phyloP scores from a whole-genome alignment of 768 basidiomycete genomes.

The Strobilomyces dryophilus region DNA sequence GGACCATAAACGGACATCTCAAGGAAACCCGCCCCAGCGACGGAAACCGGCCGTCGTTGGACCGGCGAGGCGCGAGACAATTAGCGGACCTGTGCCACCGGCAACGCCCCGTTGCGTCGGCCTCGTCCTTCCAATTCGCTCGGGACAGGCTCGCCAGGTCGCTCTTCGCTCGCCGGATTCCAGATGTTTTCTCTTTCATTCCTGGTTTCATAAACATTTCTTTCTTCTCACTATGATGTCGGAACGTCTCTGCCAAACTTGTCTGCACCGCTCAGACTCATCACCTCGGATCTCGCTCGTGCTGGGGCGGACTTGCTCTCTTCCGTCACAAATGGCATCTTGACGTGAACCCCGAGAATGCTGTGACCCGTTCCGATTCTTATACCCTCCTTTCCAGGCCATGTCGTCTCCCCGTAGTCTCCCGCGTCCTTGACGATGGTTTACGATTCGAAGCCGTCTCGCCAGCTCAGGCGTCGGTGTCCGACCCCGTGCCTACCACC shows the following conservation, averaged over 20 bases:
- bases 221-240: slow-evolving; percentile 27
- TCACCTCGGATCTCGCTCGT: slow-evolving; percentile 33
- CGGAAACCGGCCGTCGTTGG: slow-evolving; percentile 5
- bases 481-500: slow-evolving; percentile 3
- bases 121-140: slow-evolving; percentile 14
- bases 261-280: slow-evolving; percentile 25
- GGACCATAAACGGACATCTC: slow-evolving; percentile 22
- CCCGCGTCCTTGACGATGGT: slow-evolving; percentile 20
- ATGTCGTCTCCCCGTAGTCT: slow-evolving; percentile 15
- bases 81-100: slow-evolving; percentile 15
- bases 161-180: background rate
- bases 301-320: slow-evolving; percentile 21
- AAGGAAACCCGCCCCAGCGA: slow-evolving; percentile 11
- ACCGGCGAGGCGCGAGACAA: slow-evolving; percentile 5
- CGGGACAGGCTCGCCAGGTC: slow-evolving; percentile 1
- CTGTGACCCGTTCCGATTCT: slow-evolving; percentile 28
- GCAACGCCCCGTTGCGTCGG: background rate
- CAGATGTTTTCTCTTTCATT: slow-evolving; percentile 31
- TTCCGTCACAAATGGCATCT: slow-evolving; percentile 15
- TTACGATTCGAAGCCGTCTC: slow-evolving; percentile 20
- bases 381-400: slow-evolving; percentile 24
- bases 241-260: slow-evolving; percentile 33
- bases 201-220: slow-evolving; percentile 31
- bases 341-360: slow-evolving; percentile 32
- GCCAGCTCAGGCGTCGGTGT: slow-evolving; percentile 18